phyloP scores from a whole-genome alignment of 768 basidiomycete species.

The Auricularia sp. region DNA sequence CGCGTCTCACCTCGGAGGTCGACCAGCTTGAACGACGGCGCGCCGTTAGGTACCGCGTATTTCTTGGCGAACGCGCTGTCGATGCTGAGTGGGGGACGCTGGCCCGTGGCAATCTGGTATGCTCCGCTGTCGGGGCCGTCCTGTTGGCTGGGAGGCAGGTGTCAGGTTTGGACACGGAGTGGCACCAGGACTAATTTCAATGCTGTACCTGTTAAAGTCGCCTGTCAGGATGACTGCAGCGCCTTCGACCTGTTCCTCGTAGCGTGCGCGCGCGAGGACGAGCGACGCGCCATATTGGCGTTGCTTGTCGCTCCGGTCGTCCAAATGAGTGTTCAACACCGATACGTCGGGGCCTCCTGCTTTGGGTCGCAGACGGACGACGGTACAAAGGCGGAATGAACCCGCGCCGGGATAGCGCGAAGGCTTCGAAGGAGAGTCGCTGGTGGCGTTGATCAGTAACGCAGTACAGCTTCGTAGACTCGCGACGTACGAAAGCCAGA shows the following conservation, averaged over 20 bases:
- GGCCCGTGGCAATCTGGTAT: constrained; percentile 41
- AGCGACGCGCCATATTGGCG: constrained; percentile 43
- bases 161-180: not conserved
- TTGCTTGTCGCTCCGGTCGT: constrained; percentile 43
- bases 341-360: constrained; percentile 8
- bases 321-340: constrained; percentile 43
- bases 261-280: constrained; percentile 38
- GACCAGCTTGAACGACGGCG: constrained; percentile 31
- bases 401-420: constrained; percentile 45
- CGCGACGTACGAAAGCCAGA: constrained; percentile 44
- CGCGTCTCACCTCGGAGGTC: constrained; percentile 37
- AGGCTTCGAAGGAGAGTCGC: constrained; percentile 37
- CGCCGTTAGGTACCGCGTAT: constrained; percentile 26
- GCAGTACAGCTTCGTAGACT: not conserved
- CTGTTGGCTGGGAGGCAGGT: not conserved
- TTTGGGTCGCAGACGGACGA: constrained; percentile 27
- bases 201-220: constrained; percentile 45
- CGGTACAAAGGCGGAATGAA: constrained; percentile 40
- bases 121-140: constrained; percentile 36
- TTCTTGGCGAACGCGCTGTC: constrained; percentile 33
- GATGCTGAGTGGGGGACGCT: constrained; percentile 28
- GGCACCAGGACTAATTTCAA: not conserved
- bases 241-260: constrained; percentile 32
- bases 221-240: constrained; percentile 40
- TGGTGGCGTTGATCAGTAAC: constrained; percentile 10